Conservation (phyloP, 164 flowering plant genomes). For the Nymphaea thermarum region DNA sequence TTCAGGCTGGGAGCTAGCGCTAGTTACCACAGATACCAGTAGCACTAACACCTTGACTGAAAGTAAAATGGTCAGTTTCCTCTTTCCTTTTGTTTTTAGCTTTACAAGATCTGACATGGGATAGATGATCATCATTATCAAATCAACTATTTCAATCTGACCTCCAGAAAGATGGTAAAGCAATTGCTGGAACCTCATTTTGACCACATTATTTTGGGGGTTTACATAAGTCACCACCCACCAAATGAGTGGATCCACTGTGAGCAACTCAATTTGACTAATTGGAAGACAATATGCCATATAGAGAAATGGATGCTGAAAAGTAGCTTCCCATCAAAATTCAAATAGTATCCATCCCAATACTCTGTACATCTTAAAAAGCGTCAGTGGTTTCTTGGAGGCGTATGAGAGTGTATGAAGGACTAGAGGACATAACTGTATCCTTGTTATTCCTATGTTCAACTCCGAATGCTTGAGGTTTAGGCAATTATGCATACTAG, state of each 20-base stretch:
- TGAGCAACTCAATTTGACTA: background rate
- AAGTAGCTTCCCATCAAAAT: no score
- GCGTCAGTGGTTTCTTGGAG: no score
- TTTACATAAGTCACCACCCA: background rate
- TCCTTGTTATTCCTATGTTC: background rate
- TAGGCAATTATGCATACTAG: background rate
- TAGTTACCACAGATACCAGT: conserved; percentile 69
- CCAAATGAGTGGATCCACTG: background rate
- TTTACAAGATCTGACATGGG: background rate
- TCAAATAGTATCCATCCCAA: no score
- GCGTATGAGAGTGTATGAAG: no score
- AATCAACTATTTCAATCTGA: background rate
- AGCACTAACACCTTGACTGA: conserved; percentile 21
- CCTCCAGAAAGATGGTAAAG: background rate
- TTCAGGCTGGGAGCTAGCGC: conserved; percentile 94
- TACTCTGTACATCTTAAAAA: no score
- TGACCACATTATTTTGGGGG: background rate
- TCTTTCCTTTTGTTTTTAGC: background rate
- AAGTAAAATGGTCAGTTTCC: conserved; percentile 55
- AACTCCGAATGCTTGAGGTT: background rate
- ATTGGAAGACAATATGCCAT: no score
- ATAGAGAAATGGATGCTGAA: no score
- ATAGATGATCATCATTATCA: no score
- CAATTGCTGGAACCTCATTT: background rate
- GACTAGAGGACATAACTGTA: no score